Evolutionary conservation across 2,329 filamentous ascomycete genomes (phyloP), one percentile per base, ranked within the genome.

Genomic region (Xylaria multiplex): DNA sequence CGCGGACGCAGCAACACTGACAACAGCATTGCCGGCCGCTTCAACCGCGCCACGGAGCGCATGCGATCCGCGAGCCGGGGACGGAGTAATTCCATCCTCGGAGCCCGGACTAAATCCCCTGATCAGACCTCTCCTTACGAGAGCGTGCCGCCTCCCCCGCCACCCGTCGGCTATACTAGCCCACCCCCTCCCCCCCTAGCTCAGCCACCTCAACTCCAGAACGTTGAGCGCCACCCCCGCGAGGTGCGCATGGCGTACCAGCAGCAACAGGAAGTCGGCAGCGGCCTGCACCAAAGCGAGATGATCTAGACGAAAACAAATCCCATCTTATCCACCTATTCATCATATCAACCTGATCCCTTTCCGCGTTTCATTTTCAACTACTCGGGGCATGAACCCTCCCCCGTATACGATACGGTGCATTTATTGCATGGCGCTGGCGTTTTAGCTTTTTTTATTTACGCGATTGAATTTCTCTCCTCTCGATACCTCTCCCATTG

Each of bases 41-140:
- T 88, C 68, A 83, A 82, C 65, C 86, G 87, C 53, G 86, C 85
- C 0, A 87, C 86, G 0, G 87, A 89, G 71, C 83, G 86, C 54
- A 83, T 89, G 73, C 84, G 87, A 22, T 89, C 86, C 3, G 86
- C 81, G 1, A 89, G 86, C 75, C 85, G 87, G 16, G 83, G 82
- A 57, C 82, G 83, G 49, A 85, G 85, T 70, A 82, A 81, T 66
- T 75, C 77, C 1, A 74, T 74, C 9, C 74, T 77, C 14, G 74
- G 71, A 42, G 71, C 68, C 69, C 72, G 77, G 14, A 78, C 78
- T 57, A 80, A 79, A 71, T 81, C 78, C 2, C 80, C 81, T 0
- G 79, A 80, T 60, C 70, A 70, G 53, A 67, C 73, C 24, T 76
- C 77, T 2, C 79, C 79, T 0, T 80, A 80, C 60, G 80, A 82